These are phyloP conservation scores for Proliferodiscus dingleyae DNA, from an alignment of 2,329 filamentous ascomycete genomes.

Conservation along the genomic window DNA sequence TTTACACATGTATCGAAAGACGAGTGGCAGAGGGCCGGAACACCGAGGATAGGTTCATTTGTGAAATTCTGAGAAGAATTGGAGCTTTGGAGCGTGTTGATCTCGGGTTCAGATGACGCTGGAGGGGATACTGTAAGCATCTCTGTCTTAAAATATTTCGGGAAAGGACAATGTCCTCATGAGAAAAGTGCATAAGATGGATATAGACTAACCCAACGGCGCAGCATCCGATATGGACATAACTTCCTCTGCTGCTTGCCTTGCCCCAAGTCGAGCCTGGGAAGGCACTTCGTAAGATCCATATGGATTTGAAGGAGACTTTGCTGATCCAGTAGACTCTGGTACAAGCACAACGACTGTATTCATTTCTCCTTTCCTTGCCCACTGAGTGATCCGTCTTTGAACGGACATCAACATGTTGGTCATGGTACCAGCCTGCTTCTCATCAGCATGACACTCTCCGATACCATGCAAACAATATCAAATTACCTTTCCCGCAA, in stretches of 20 bases:
- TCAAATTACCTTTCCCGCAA: slow-evolving; percentile 26
- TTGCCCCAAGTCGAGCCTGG: slow-evolving; percentile 17
- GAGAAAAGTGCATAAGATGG: neutral
- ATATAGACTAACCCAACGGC: neutral
- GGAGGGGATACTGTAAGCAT: too few relatives aligned
- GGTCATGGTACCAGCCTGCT: slow-evolving; percentile 12
- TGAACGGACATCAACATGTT: slow-evolving; percentile 19
- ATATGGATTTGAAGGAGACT: slow-evolving; percentile 21
- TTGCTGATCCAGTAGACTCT: slow-evolving; percentile 18
- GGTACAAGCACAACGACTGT: slow-evolving; percentile 28
- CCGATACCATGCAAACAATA: neutral
- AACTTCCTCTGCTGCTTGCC: slow-evolving; percentile 23
- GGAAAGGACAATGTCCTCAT: too few relatives aligned
- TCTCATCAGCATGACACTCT: slow-evolving; percentile 3
- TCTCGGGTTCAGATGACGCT: slow-evolving; percentile 1
- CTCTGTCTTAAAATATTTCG: too few relatives aligned
- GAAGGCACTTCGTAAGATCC: slow-evolving; percentile 26
- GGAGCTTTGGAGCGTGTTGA: slow-evolving; percentile 13
- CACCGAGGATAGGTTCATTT: slow-evolving; percentile 17
- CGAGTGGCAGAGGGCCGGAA: slow-evolving; percentile 68
- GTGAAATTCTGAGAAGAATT: slow-evolving; percentile 17
- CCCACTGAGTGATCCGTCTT: slow-evolving; percentile 23
- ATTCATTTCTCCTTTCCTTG: slow-evolving; percentile 26
- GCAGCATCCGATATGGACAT: slow-evolving; percentile 21
- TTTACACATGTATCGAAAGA: slow-evolving; percentile 63